Evolutionary conservation across 495 filamentous ascomycete genomes (phyloP).

Genomic region (Tuber umbilicatum): DNA sequence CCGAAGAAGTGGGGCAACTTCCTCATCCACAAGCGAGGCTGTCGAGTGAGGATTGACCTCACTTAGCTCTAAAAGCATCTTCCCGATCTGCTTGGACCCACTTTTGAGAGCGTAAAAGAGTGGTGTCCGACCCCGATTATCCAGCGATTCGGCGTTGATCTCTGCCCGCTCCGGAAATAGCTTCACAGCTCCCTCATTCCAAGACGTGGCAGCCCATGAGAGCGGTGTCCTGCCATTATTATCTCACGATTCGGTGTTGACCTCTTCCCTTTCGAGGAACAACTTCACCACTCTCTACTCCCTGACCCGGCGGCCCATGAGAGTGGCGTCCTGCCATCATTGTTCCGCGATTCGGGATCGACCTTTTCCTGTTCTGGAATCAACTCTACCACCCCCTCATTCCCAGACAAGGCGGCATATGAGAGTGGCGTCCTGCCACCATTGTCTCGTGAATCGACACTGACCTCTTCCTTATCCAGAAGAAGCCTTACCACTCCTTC

Average conservation of each 20-base stretch:
- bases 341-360: constrained; percentile 6
- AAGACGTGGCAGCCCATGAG: constrained; percentile 36
- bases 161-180: constrained; percentile 31
- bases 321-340: background rate
- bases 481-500: constrained; percentile 38
- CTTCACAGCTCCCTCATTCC: constrained; percentile 28
- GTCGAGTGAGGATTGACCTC: no score
- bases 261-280: constrained; percentile 5
- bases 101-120: constrained; percentile 43
- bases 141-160: constrained; percentile 17
- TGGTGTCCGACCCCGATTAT: constrained; percentile 40
- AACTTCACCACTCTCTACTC: constrained; percentile 37
- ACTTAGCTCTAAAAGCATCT: background rate
- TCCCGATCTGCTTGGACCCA: constrained; percentile 43
- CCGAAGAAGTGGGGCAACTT: no score
- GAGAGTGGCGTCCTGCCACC: constrained; percentile 32
- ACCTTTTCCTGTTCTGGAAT: constrained; percentile 26
- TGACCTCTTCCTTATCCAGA: constrained; percentile 8
- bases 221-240: constrained; percentile 35
- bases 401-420: constrained; percentile 37
- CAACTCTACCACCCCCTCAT: constrained; percentile 37
- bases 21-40: no score
- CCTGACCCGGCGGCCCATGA: background rate
- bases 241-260: constrained; percentile 12
- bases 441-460: constrained; percentile 12